These are phyloP conservation scores for Raphanus sativus DNA, from an alignment of 345 rosid species.

Conservation along the genomic window DNA sequence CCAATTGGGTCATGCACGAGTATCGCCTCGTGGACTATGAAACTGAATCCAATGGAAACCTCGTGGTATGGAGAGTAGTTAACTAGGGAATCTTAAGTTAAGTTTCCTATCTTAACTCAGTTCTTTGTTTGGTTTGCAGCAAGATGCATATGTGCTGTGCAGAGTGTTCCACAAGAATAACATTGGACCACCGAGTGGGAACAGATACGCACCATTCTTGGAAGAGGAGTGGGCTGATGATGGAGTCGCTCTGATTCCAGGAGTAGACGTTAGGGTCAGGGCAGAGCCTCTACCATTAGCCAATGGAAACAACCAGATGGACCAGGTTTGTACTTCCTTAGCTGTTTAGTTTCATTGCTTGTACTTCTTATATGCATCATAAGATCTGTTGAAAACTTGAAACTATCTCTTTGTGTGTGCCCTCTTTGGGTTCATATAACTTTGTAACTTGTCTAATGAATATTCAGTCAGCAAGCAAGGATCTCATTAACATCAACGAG, in stretches of 20 bases:
- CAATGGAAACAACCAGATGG: constrained; percentile 29
- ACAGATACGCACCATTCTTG: constrained; percentile 72
- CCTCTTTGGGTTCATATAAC: constrained; percentile 4
- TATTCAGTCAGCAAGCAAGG: constrained; percentile 31
- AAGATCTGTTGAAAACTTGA: not conserved
- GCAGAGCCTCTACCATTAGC: constrained; percentile 37
- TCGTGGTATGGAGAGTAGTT: constrained; percentile 46
- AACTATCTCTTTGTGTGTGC: not conserved
- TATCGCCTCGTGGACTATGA: constrained; percentile 79
- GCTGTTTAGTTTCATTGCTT: constrained; percentile 1
- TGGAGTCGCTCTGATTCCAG: constrained; percentile 52
- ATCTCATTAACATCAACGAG: constrained; percentile 40
- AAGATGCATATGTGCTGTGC: constrained; percentile 77
- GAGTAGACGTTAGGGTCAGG: constrained; percentile 47
- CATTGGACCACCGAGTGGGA: constrained; percentile 89
- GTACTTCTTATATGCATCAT: not conserved
- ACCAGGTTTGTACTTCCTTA: constrained; percentile 48
- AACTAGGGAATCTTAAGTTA: not conserved
- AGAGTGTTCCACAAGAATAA: constrained; percentile 88
- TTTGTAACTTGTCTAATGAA: constrained; percentile 39
- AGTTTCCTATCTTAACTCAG: not conserved
- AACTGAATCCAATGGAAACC: constrained; percentile 42
- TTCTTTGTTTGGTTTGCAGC: constrained; percentile 37
- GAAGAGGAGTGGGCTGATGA: constrained; percentile 84
- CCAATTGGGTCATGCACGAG: constrained; percentile 98